phyloP scores from a whole-genome alignment of 2,329 filamentous ascomycete genomes.

The Pleoardoris graminearum region DNA sequence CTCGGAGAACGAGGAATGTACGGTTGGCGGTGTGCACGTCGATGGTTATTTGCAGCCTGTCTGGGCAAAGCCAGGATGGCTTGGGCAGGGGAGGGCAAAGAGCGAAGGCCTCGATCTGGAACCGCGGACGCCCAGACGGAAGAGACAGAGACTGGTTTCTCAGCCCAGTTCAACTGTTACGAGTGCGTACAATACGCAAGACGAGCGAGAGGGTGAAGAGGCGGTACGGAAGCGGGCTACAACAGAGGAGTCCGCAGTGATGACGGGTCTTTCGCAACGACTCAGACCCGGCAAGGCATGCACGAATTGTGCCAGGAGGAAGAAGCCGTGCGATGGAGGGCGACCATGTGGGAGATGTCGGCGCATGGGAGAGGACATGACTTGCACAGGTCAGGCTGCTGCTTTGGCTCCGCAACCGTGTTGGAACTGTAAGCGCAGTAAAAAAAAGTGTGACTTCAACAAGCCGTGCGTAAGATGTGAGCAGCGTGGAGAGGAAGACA shows the following conservation, averaged over 20 bases:
- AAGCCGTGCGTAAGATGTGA: not conserved
- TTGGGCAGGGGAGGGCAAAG: slow-evolving; percentile 29
- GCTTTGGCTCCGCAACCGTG: not conserved
- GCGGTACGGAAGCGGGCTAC: not conserved
- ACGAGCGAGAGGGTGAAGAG: not conserved
- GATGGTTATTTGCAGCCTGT: slow-evolving; percentile 69
- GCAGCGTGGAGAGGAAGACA: not conserved
- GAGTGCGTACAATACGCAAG: not conserved
- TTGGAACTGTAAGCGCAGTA: slow-evolving; percentile 2
- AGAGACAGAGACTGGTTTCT: slow-evolving; percentile 17
- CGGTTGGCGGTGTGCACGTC: slow-evolving; percentile 66
- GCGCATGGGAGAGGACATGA: not conserved
- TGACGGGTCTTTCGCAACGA: not conserved
- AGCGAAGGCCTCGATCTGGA: slow-evolving; percentile 9
- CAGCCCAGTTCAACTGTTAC: not conserved
- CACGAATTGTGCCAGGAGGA: not conserved
- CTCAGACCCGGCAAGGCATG: not conserved
- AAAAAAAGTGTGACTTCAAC: not conserved
- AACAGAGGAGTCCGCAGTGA: not conserved
- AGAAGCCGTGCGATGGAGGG: slow-evolving; percentile 3
- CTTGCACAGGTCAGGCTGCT: not conserved
- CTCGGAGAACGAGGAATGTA: slow-evolving; percentile 51
- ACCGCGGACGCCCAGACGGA: slow-evolving; percentile 10
- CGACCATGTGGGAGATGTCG: slow-evolving; percentile 1
- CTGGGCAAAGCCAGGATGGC: slow-evolving; percentile 34